Evolutionary conservation across 352 stramenopile species (phyloP), one percentile per base, ranked within the genome.

Genomic region (Globisporangium ultimum): DNA sequence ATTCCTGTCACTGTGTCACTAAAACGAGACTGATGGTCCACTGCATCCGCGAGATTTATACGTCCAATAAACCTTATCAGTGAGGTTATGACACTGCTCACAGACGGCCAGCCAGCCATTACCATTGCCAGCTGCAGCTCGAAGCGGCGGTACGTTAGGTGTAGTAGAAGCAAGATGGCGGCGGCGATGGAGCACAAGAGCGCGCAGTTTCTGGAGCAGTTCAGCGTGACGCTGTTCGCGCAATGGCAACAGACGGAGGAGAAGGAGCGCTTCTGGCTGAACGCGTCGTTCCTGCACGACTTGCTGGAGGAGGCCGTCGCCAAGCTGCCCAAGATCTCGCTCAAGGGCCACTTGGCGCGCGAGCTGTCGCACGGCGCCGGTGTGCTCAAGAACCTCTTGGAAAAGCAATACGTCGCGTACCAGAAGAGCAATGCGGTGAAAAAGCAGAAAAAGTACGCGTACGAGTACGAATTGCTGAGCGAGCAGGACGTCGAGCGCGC

Each of bases 191-290:
- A 78, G 63, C 40, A 56, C 60, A 81, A 80, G 74, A 58, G 67
- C 43, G 70, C 60, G 65, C 72, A 72, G 52, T 89, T 89, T 70
- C 59, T 89, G 51, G 70, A 60, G 56, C 73, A 84, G 53, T 89
- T 89, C 58, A 64, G 67, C 18, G 66, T 67, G 45, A 72, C 67
- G 14, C 68, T 87, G 22, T 89, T 88, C 61, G 49, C 70, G 51
- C 75, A 87, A 67, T 89, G 80, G 80, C 64, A 51, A 38, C 60
- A 79, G 58, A 18, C 34, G 11, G 10, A 53, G 7, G 49, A 62
- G n/a, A 58, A 67, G 9, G 62, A 72, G 48, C 72, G 68, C 32
- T 89, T 89, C 67, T 89, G 80, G 80, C 54, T 65, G 9, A 60
- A 87, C 65, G 61, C 53, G 1, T 20, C 52, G 18, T 74, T 74